Evolutionary conservation across 2,329 filamentous ascomycete species (phyloP), one percentile per base, ranked within the genome.

Genomic region (Exophiala phaeomuriformis): DNA sequence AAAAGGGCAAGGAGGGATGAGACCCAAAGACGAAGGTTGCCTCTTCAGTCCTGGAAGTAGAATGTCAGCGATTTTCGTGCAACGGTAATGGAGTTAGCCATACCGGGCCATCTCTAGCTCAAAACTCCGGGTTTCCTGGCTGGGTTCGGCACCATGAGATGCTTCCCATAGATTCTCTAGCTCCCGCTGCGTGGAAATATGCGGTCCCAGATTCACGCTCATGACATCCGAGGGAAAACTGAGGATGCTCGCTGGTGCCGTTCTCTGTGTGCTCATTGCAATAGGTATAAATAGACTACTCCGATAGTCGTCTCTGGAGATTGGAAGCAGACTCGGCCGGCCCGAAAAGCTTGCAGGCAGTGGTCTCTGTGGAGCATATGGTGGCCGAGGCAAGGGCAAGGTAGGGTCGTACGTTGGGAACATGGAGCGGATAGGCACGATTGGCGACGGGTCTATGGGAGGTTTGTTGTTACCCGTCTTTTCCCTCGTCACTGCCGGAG

Each of bases 11-110:
- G 31, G 67, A 64, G 2, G 68, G 64, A 36, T 63, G 64, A 19
- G 69, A 67, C 5, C 72, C 72, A 51, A 76, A 72, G 4, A 66
- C 65, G 56, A 75, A 75, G 9, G 66, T 73, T 27, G 70, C 69
- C 19, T 68, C 63, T 30, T 71, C 67, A 4, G 65, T 68, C 49
- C 72, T 74, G 49, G 3, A 27, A 12, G 12, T 5, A n/a, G 27
- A 31, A 8, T 43, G 56, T 67, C 31, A 67, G 60, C 50, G 47
- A 4, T 45, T 45, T 27, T 12, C 39, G 19, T 5, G 36, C 36
- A 5, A 5, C 39, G 19, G 19, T 27, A 27, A 6, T 41, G 39
- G 12, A 27, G 28, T 5, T 8, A 28, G 28, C 58, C 63, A 60
- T 65, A 75, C 73, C 69, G 69, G 59, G 66, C 64, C 59, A 75